Base-by-base conservation (phyloP, 306 rosid species). In the Acacia melanoxylon region DNA sequence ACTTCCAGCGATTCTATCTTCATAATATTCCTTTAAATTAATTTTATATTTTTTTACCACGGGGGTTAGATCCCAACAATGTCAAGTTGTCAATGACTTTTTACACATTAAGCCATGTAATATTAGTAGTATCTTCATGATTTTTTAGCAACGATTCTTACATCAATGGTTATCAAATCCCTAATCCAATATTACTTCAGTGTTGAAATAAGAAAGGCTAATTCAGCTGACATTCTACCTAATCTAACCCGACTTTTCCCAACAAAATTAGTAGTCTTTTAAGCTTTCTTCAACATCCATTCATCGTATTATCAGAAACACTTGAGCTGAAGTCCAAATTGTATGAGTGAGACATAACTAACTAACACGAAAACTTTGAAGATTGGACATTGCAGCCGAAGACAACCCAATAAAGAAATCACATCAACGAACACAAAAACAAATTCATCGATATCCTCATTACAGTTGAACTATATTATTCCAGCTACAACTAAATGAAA, bases 51-150 rank as follows among this genome's bases (percentile, higher is more conserved):
- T 33, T 76, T 69, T 56, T 41, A 72, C 29, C 20, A 74, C 29
- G 72, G 25, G 54, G 74, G 48, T 48, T 46, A 78, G 35, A 70
- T 66, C 68, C 72, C 69, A 70, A 19, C 35, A 42, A 49, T 15
- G 52, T 67, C 51, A 75, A 81, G 70, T 20, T 72, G 46, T 56
- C 37, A 11, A 41, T 41, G 52, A n/a, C 44, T 17, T 70, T 46
- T 17, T 65, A 41, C 15, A 49, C 44, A 33, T 45, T 27, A 48
- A 27, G 17, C n/a, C 54, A 45, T 3, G 31, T 45, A 77, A 24
- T 15, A 75, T 29, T 16, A 54, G 44, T 76, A 78, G 44, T 76
- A 78, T 27, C 10, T 27, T 13, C 56, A 81, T n/a, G 61, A 62
- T 70, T 37, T 49, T 76, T n/a, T 56, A 71, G 33, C 66, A 31